These are phyloP conservation scores for Ustilago xerochloae DNA, from an alignment of 1,284 basidiomycete species.

Conservation along the genomic window DNA sequence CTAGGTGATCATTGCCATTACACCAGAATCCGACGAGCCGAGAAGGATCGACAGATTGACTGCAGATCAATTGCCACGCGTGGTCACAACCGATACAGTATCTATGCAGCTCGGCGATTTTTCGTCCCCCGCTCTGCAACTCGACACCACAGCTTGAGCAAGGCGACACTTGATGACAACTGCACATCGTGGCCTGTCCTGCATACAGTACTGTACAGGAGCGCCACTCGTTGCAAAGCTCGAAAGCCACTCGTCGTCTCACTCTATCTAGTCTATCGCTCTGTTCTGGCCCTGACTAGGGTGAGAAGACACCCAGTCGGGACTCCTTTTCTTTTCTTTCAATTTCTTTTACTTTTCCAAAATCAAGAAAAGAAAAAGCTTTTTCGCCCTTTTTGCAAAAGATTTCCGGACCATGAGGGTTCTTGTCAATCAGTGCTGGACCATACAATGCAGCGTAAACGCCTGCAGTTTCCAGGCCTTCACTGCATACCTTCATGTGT, in stretches of 20 bases:
- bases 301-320: too few species aligned
- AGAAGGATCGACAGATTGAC: not conserved
- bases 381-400: too few species aligned
- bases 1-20: not conserved
- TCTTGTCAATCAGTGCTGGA: too few species aligned
- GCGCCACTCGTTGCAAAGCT: not conserved
- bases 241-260: not conserved
- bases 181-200: not conserved
- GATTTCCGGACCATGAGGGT: too few species aligned
- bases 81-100: not conserved
- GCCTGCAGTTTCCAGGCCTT: too few species aligned
- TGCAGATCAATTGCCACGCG: not conserved
- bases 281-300: too few species aligned
- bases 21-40: not conserved
- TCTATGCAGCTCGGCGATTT: slow-evolving; percentile 8
- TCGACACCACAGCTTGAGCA: not conserved
- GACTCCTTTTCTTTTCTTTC: too few species aligned
- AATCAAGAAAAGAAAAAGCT: too few species aligned
- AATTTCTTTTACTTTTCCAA: too few species aligned
- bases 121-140: slow-evolving; percentile 6
- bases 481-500: too few species aligned
- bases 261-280: too few species aligned
- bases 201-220: not conserved
- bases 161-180: not conserved
- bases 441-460: too few species aligned